phyloP scores from a whole-genome alignment of 1,139 yeast genomes.

The Candida sojae region DNA sequence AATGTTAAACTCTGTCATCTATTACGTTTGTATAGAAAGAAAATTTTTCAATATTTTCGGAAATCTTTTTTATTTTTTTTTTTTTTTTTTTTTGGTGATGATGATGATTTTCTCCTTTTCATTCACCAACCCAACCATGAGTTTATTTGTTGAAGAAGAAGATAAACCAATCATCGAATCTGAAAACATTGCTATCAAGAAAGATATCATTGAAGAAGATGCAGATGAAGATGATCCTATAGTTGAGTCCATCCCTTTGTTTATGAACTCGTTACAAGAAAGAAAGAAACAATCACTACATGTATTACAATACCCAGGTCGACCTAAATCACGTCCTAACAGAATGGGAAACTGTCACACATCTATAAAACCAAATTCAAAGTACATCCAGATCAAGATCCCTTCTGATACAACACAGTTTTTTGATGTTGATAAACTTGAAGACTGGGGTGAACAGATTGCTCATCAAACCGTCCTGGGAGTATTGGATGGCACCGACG shows the following conservation, averaged over 20 bases:
- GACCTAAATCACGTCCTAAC: constrained; percentile 53
- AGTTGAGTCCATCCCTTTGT: constrained; percentile 72
- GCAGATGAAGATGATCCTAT: constrained; percentile 69
- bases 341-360: constrained; percentile 46
- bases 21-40: not conserved
- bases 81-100: not conserved
- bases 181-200: constrained; percentile 2
- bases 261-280: constrained; percentile 25
- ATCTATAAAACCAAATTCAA: constrained; percentile 61
- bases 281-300: constrained; percentile 28
- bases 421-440: constrained; percentile 64
- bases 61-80: not conserved
- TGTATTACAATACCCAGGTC: constrained; percentile 70
- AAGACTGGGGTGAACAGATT: constrained; percentile 62
- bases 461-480: constrained; percentile 69
- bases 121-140: no score
- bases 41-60: not conserved
- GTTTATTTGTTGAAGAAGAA: constrained; percentile 10
- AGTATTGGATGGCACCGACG: constrained; percentile 52
- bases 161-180: constrained; percentile 6
- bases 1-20: constrained; percentile 58
- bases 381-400: constrained; percentile 63
- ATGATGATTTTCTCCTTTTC: no score
- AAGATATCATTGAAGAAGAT: constrained; percentile 13
- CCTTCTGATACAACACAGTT: constrained; percentile 67